A percentile compares a stretch with the other conserved stretches of the same genome.
These are phyloP conservation scores for Pythium angustatum DNA, from an alignment of 352 stramenopile species.

Conservation along the genomic window DNA sequence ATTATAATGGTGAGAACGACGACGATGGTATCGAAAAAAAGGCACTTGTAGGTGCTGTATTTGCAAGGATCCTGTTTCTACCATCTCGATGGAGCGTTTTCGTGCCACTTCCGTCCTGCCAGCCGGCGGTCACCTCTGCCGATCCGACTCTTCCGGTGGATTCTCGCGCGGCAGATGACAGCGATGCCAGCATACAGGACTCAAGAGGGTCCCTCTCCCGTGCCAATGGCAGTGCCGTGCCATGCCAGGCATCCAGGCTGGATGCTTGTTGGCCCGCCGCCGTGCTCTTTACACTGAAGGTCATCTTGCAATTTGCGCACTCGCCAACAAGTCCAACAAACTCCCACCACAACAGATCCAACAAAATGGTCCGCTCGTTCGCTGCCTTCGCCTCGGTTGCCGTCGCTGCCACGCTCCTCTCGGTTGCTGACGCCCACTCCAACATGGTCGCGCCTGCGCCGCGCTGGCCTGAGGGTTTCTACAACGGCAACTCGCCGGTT, in stretches of 20 bases:
- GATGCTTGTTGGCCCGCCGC: too few relatives aligned
- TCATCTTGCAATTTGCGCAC: conserved; percentile 16
- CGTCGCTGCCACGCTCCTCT: conserved; percentile 15
- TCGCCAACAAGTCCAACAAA: background rate
- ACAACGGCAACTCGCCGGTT: conserved; percentile 28
- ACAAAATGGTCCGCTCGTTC: conserved; percentile 22
- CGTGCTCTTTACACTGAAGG: too few relatives aligned
- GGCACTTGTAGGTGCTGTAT: too few relatives aligned
- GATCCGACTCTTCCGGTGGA: conserved; percentile 4
- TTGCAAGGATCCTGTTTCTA: too few relatives aligned
- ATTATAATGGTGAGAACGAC: too few relatives aligned
- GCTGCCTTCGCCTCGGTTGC: conserved; percentile 19
- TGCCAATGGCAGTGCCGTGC: too few relatives aligned
- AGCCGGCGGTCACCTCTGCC: background rate
- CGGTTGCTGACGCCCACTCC: conserved; percentile 24
- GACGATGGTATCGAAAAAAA: too few relatives aligned
- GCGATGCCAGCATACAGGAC: too few relatives aligned
- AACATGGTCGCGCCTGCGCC: conserved; percentile 22
- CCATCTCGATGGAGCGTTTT: background rate
- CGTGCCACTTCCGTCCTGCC: background rate
- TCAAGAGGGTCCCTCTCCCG: too few relatives aligned
- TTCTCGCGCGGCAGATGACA: background rate
- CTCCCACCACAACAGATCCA: background rate
- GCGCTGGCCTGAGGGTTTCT: conserved; percentile 13
- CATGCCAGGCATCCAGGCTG: too few relatives aligned